These are phyloP conservation scores for Vitis cinerea DNA, from an alignment of 164 flowering plant genomes.

Conservation along the genomic window DNA sequence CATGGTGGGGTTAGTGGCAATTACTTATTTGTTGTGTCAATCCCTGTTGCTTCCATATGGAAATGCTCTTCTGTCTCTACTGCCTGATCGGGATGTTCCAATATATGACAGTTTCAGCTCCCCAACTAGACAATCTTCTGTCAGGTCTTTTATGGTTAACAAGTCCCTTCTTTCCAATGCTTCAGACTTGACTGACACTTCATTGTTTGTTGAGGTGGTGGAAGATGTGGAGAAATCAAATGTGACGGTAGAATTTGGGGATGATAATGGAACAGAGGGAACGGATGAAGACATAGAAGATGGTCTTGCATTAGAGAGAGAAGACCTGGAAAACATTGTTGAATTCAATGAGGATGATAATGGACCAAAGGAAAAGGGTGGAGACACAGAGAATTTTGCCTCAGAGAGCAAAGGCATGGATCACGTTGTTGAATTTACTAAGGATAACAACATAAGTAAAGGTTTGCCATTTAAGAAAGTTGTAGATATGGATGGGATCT, in stretches of 20 bases:
- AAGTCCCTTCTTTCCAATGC: constrained; percentile 23
- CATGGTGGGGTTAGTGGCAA: constrained; percentile 47
- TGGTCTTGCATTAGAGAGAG: constrained; percentile 15
- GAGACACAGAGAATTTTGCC: no score
- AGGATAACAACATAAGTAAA: constrained; percentile 24
- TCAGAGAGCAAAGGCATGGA: constrained; percentile 11
- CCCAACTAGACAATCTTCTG: constrained; percentile 11
- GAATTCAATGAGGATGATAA: no score
- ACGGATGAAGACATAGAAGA: constrained; percentile 12
- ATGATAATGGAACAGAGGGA: constrained; percentile 5
- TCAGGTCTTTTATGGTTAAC: constrained; percentile 24
- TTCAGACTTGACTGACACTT: constrained; percentile 15
- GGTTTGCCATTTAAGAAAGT: constrained; percentile 12
- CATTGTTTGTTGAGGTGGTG: constrained; percentile 12
- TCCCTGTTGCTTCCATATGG: constrained; percentile 64
- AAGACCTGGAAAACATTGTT: neutral
- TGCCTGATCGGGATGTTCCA: constrained; percentile 28
- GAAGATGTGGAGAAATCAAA: constrained; percentile 6
- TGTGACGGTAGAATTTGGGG: constrained; percentile 11
- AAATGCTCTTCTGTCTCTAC: constrained; percentile 46
- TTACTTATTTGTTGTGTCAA: constrained; percentile 56
- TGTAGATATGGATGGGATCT: constrained; percentile 12
- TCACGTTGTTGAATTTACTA: constrained; percentile 20
- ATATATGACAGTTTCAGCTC: constrained; percentile 12
- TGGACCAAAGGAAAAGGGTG: no score